Evolutionary conservation across 805 yeast species (phyloP).

Genomic region (Metschnikowia lunata): DNA sequence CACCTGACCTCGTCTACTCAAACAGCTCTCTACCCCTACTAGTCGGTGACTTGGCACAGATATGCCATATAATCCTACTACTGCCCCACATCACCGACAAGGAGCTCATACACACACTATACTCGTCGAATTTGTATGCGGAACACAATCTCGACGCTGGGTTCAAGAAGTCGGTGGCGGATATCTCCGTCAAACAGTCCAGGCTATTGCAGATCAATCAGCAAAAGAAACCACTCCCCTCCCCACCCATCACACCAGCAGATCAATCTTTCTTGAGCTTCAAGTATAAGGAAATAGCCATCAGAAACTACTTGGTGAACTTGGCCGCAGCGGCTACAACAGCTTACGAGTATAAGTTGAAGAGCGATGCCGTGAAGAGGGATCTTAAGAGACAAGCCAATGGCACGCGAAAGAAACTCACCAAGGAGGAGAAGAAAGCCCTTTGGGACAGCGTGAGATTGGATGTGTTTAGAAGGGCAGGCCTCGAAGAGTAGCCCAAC

Average conservation of each 20-base stretch:
- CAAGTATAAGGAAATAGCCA: constrained; percentile 42
- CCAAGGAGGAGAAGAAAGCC: constrained; percentile 38
- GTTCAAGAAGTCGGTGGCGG: constrained; percentile 46
- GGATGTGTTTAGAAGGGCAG: constrained; percentile 48
- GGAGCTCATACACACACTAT: constrained; percentile 38
- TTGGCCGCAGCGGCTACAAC: constrained; percentile 54
- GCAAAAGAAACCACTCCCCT: constrained; percentile 15
- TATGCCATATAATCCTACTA: constrained; percentile 37
- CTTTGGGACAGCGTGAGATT: constrained; percentile 50
- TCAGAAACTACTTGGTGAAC: constrained; percentile 48
- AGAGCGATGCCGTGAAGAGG: constrained; percentile 31
- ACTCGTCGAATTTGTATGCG: constrained; percentile 41
- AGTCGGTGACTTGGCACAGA: constrained; percentile 39
- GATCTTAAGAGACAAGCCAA: constrained; percentile 18
- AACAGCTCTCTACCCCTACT: constrained; percentile 34
- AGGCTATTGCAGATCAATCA: constrained; percentile 38
- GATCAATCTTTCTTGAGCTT: constrained; percentile 31
- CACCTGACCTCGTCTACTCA: constrained; percentile 33
- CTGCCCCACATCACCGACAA: constrained; percentile 41
- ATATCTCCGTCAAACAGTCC: constrained; percentile 46
- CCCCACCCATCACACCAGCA: constrained; percentile 27
- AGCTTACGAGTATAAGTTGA: constrained; percentile 44
- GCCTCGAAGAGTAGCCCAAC: constrained; percentile 27
- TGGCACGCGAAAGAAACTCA: constrained; percentile 27
- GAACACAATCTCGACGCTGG: constrained; percentile 44